Evolutionary conservation across 75 land plant species (phyloP), one percentile per base, ranked within the genome.

Genomic region (Sequoiadendron giganteum): DNA sequence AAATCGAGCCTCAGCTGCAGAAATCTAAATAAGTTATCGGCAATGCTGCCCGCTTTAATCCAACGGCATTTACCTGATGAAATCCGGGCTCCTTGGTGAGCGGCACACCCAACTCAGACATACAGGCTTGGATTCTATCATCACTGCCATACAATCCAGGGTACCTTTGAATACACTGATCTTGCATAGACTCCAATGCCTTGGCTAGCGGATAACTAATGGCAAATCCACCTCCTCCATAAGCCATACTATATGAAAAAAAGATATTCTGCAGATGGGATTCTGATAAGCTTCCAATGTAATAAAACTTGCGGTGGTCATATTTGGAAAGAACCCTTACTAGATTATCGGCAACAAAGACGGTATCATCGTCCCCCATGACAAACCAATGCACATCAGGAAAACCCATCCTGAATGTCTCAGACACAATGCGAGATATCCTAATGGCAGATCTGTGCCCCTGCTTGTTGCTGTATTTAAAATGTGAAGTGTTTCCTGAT

Each of bases 291-390:
- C 88, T 80, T 4, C 97, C 98, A 47, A 96, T 95, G 93, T 96
- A 96, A 81, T 92, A 94, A 38, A 86, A 86, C 90, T 93, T 85
- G n/a, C 78, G 65, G 86, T 93, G 96, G 65, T 96, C 97, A 90
- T 93, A 96, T 86, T 93, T 90, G 79, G 91, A 83, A 84, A 96
- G 88, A 34, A 96, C 96, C 78, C 87, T 85, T n/a, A 94, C 91
- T 34, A 96, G 88, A 65, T 96, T 96, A 19, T 96, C 95, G 1
- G 93, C 42, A 9, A 95, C 28, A 87, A 96, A 96, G 18, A 96
- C 89, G 15, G 98, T 96, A 88, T 96, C 98, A 88, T 96, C 98
- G 85, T 96, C 98, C 14, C 97, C 97, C 98, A 96, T 93, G 47
- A 95, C 94, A 78, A 95, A 90, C 97, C 97, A 95, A 52, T 93